Evolutionary conservation across 768 basidiomycete species (phyloP).

Genomic region (Punctularia strigosozonata): DNA sequence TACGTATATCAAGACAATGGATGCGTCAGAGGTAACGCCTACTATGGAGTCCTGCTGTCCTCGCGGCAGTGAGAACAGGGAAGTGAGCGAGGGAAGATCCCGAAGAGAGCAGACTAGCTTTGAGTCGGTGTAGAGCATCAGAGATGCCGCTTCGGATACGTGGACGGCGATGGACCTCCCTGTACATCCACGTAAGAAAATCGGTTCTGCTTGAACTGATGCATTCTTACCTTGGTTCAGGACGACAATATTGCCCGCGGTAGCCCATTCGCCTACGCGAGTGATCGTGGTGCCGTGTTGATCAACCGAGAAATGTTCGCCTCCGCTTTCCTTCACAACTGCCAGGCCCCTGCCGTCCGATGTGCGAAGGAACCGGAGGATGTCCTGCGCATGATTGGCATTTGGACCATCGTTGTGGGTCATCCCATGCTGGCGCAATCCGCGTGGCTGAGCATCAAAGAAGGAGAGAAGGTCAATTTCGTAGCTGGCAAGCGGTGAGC

Average conservation of each 20-base stretch:
- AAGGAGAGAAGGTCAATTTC: conserved; percentile 47
- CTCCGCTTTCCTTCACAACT: conserved; percentile 45
- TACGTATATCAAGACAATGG: conserved; percentile 45
- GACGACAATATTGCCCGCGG: conserved; percentile 58
- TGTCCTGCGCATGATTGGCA: conserved; percentile 31
- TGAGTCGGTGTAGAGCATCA: conserved; percentile 54
- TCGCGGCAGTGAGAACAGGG: conserved; percentile 59
- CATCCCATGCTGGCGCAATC: conserved; percentile 35
- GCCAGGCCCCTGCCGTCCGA: conserved; percentile 71
- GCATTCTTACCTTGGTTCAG: conserved; percentile 53
- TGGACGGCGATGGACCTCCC: conserved; percentile 50
- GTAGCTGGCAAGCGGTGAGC: conserved; percentile 54
- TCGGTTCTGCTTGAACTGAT: too few relatives aligned
- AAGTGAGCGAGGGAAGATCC: conserved; percentile 44
- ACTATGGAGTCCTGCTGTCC: conserved; percentile 44
- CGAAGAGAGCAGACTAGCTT: too few relatives aligned
- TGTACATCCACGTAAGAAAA: too few relatives aligned
- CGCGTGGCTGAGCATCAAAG: conserved; percentile 44
- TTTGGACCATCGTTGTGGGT: too few relatives aligned
- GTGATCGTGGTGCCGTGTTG: conserved; percentile 35
- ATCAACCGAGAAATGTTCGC: conserved; percentile 52
- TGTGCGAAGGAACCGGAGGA: conserved; percentile 60
- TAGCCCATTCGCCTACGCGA: conserved; percentile 38
- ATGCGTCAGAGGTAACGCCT: conserved; percentile 51
- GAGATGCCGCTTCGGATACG: conserved; percentile 26